Percentiles rank a stretch among this genome's conserved stretches.
These are phyloP conservation scores for Suillus spraguei DNA, from an alignment of 768 basidiomycete species.

Conservation along the genomic window DNA sequence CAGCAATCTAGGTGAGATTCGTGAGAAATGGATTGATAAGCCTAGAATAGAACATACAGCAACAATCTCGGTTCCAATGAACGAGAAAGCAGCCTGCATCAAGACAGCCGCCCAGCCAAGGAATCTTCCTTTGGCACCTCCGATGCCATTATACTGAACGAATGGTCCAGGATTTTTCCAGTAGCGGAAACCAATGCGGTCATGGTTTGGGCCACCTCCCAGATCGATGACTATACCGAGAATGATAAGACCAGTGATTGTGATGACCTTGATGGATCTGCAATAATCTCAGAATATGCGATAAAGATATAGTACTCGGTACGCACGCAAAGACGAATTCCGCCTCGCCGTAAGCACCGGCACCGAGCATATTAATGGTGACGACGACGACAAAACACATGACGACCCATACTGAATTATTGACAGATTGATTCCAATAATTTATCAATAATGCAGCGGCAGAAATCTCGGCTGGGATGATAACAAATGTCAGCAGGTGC, in stretches of 20 bases:
- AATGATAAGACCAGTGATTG: conserved; percentile 72
- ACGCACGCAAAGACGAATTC: conserved; percentile 83
- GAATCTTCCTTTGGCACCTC: conserved; percentile 76
- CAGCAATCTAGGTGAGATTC: conserved; percentile 61
- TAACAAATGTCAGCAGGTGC: conserved; percentile 7
- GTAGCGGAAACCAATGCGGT: conserved; percentile 62
- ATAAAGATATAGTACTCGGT: neutral
- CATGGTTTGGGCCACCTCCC: conserved; percentile 84
- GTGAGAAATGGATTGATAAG: neutral
- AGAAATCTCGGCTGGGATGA: conserved; percentile 31
- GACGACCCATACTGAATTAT: conserved; percentile 80
- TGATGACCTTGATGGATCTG: conserved; percentile 86
- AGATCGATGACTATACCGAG: conserved; percentile 78
- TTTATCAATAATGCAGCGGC: conserved; percentile 72
- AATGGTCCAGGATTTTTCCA: conserved; percentile 93
- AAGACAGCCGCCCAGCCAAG: conserved; percentile 72
- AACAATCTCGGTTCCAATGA: conserved; percentile 93
- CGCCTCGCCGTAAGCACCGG: conserved; percentile 79
- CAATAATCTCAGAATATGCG: neutral
- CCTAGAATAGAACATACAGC: conserved; percentile 56
- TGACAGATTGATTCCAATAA: conserved; percentile 63
- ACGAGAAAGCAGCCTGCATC: conserved; percentile 91
- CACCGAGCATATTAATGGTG: conserved; percentile 73
- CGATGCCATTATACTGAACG: conserved; percentile 64
- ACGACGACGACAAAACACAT: conserved; percentile 78